Evolutionary conservation across 75 land plant species (phyloP).

Genomic region (Pinus taeda): DNA sequence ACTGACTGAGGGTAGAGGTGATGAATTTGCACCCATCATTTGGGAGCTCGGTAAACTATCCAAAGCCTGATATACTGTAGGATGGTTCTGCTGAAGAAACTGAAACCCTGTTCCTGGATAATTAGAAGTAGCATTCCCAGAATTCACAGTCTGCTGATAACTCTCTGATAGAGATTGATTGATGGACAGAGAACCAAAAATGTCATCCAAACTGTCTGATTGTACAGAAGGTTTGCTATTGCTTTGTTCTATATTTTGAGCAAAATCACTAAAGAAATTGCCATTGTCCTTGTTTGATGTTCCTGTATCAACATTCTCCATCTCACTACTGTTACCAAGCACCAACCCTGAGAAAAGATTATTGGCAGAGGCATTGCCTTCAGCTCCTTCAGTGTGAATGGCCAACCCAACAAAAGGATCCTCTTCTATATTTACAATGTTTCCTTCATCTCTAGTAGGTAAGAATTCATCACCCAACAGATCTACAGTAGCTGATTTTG

Average conservation of each 20-base stretch:
- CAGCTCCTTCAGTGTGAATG: conserved; percentile 37
- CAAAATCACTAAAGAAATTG: conserved; percentile 45
- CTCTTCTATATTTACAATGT: conserved; percentile 21
- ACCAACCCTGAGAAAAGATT: conserved; percentile 66
- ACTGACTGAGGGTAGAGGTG: conserved; percentile 22
- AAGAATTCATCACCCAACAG: conserved; percentile 33
- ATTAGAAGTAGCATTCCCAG: conserved; percentile 12
- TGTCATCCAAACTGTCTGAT: conserved; percentile 29
- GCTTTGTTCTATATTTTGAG: conserved; percentile 19
- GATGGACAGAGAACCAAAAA: conserved; percentile 49
- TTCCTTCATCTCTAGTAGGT: conserved; percentile 4
- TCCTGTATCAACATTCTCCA: conserved; percentile 3
- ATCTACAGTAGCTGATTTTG: conserved; percentile 27
- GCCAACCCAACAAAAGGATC: conserved; percentile 78
- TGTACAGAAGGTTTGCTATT: neutral
- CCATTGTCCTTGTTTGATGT: conserved; percentile 11
- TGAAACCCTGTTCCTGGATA: conserved; percentile 3
- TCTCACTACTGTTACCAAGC: conserved; percentile 20
- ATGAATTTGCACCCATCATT: conserved; percentile 19
- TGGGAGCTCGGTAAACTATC: conserved; percentile 18
- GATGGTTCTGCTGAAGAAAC: conserved; percentile 11
- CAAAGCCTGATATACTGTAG: conserved; percentile 15
- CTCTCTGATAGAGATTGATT: conserved; percentile 14
- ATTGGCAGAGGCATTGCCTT: conserved; percentile 19
- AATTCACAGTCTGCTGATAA: conserved; percentile 10